These are phyloP conservation scores for Piromyces finnis DNA, from an alignment of 192 early-diverging fungal species.

Conservation along the genomic window DNA sequence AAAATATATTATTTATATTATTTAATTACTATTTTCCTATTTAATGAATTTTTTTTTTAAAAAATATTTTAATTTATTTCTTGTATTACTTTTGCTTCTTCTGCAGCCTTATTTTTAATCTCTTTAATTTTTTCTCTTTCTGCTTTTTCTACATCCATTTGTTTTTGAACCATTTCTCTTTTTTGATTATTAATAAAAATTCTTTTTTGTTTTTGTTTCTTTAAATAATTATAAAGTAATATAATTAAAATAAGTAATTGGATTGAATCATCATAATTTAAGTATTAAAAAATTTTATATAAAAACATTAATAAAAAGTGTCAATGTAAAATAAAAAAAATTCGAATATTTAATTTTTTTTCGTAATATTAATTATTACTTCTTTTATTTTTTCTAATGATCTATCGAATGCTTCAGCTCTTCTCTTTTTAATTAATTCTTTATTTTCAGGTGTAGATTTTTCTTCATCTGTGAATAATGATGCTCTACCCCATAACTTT, in stretches of 20 bases:
- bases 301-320: no score
- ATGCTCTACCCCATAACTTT: neutral
- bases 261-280: no score
- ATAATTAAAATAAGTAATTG: no score
- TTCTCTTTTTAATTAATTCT: neutral
- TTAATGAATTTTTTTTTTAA: no score
- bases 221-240: no score
- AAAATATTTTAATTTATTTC: no score
- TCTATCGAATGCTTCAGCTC: neutral
- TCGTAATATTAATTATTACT: neutral
- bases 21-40: no score
- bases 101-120: neutral
- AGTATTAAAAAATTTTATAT: no score
- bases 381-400: neutral
- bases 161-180: neutral
- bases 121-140: neutral
- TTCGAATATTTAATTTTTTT: no score
- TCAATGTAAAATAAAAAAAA: no score
- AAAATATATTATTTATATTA: no score
- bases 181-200: neutral
- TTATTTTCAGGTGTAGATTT: neutral
- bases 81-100: neutral
- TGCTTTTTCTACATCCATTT: neutral
- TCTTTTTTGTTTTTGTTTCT: neutral
- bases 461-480: neutral